Base-by-base conservation (phyloP, 495 filamentous ascomycete species). In the Neurospora terricola region DNA sequence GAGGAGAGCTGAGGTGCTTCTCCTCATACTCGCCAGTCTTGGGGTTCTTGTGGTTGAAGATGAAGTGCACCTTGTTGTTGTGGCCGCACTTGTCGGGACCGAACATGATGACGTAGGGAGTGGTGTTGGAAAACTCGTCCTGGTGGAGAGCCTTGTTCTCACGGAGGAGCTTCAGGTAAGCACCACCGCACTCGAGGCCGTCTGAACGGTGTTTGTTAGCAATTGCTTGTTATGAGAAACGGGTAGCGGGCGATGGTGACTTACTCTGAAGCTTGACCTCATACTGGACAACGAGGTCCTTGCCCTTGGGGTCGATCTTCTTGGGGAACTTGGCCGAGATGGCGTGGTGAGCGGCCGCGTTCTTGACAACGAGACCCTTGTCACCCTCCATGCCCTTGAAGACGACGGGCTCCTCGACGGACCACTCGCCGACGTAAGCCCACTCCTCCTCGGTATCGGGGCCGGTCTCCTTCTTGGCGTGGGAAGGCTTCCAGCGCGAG, bases 1-100 rank as follows among this genome's bases (percentile, higher is more conserved):
- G 94, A 48, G 96, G 90, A 77, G 88, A 87, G 82, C 89, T 92
- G 71, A 98, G 88, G 86, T 99, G 96, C 90, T 99, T 99, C 92
- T 99, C 96, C 88, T 98, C 96, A 78, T 99, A 99, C 84, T 98
- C 95, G 83, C 96, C 94, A 69, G 94, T 98, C 92, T 97, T 98
- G 79, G 96, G 96, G 90, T 98, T 99, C 92, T 98, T 99, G 92
- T 98, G 96, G 82, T 96, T 95, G 91, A 99, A 96, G 84, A 99
- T 99, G 86, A 99, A 97, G 88, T 99, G 96, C 72, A 99, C 93
- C 91, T 98, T 98, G 90, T 99, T 99, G 82, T 94, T 98, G 79
- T 92, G 89, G 84, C 96, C 96, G 82, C 96, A 99, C 91, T 98
- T 99, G 87, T 99, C 96, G 79, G 96, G 96, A 76, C 96, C 96